phyloP scores from a whole-genome alignment of 2,329 filamentous ascomycete genomes.

The Xylaria sp. region DNA sequence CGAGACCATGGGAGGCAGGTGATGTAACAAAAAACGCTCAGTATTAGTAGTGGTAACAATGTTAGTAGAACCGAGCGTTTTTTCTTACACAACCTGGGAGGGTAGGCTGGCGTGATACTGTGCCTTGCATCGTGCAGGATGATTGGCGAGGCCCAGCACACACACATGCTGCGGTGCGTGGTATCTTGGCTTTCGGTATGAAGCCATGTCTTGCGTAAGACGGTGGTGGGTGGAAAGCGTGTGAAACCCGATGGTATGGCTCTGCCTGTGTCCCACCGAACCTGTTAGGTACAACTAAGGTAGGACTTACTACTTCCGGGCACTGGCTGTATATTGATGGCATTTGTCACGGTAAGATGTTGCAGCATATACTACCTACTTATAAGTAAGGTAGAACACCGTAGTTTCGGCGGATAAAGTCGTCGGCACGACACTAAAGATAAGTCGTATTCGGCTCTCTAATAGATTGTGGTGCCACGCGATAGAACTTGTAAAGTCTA shows the following conservation, averaged over 20 bases:
- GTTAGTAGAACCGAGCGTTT: too few species aligned
- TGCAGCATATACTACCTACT: too few species aligned
- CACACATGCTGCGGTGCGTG: conserved; percentile 14
- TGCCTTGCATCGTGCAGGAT: conserved; percentile 40
- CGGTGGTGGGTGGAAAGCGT: not conserved
- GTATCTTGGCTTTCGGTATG: conserved; percentile 21
- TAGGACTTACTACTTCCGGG: not conserved
- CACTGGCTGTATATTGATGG: not conserved
- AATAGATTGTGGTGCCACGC: too few species aligned
- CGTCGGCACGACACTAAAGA: too few species aligned
- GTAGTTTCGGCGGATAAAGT: too few species aligned
- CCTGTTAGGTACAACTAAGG: not conserved
- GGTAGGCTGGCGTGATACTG: conserved; percentile 34
- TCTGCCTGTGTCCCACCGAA: conserved; percentile 9
- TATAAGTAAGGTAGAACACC: too few species aligned
- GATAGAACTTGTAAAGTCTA: not conserved
- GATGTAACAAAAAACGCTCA: too few species aligned
- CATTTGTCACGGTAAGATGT: too few species aligned
- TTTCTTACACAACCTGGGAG: too few species aligned
- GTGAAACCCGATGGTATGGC: conserved; percentile 28
- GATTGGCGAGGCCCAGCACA: conserved; percentile 36
- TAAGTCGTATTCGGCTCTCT: too few species aligned
- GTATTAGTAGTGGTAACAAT: too few species aligned
- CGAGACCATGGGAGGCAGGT: conserved; percentile 33
- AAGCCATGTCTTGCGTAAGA: conserved; percentile 23